A percentile compares a stretch with the other conserved stretches of the same genome.
phyloP scores from a whole-genome alignment of 768 basidiomycete species.

The Rhizopogon vesiculosus region DNA sequence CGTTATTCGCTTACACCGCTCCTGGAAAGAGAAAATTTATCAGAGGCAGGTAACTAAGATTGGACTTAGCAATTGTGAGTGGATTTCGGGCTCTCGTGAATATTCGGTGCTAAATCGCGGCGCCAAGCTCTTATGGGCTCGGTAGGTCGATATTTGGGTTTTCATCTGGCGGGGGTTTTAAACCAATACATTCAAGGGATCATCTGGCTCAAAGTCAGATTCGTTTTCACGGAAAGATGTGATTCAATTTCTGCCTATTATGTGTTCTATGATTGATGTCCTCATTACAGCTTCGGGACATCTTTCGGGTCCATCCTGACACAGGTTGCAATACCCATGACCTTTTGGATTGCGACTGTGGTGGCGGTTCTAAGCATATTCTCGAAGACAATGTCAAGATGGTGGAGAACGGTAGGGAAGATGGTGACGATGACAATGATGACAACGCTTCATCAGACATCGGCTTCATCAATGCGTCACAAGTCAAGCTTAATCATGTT shows the following conservation, averaged over 20 bases:
- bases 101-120: neutral
- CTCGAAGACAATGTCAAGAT: neutral
- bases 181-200: slow-evolving; percentile 26
- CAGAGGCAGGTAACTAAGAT: slow-evolving; percentile 94
- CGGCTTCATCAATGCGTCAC: slow-evolving; percentile 66
- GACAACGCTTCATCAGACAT: slow-evolving; percentile 25
- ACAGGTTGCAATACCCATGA: slow-evolving; percentile 93
- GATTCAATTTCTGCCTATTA: slow-evolving; percentile 18
- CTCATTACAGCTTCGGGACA: slow-evolving; percentile 69
- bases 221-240: slow-evolving; percentile 88
- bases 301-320: slow-evolving; percentile 80
- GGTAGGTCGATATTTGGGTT: slow-evolving; percentile 29
- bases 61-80: slow-evolving; percentile 81
- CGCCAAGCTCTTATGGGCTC: slow-evolving; percentile 65
- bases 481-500: slow-evolving; percentile 42
- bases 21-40: slow-evolving; percentile 73
- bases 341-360: slow-evolving; percentile 77
- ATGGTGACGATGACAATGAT: slow-evolving; percentile 16
- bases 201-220: slow-evolving; percentile 65
- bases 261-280: neutral
- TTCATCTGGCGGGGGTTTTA: neutral
- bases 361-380: slow-evolving; percentile 15
- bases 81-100: slow-evolving; percentile 1
- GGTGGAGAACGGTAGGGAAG: neutral
- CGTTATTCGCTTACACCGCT: slow-evolving; percentile 1